These are phyloP conservation scores for Colletotrichum tamarilloi DNA, from an alignment of 2,329 filamentous ascomycete species.

Conservation along the genomic window DNA sequence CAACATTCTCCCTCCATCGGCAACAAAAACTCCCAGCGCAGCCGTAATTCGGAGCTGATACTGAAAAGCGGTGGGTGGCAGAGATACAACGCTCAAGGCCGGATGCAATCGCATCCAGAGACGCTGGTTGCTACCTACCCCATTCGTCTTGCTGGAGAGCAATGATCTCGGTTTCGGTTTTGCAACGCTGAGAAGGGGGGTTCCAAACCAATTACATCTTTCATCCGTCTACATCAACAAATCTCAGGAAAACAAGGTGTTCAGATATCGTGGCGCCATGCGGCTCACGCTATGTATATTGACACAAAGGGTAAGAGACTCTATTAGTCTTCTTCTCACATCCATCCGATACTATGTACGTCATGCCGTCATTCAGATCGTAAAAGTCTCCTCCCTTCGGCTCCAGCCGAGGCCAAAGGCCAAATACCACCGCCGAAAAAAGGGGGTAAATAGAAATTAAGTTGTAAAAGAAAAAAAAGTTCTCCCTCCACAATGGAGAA, in stretches of 20 bases:
- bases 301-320: not conserved
- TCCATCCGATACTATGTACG: not conserved
- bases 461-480: not conserved
- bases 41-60: too few species aligned
- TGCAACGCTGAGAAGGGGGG: not conserved
- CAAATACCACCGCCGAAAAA: not conserved
- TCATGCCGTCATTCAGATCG: constrained; percentile 17
- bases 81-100: not conserved
- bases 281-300: constrained; percentile 10
- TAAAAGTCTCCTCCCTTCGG: not conserved
- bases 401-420: not conserved
- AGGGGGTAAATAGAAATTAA: not conserved
- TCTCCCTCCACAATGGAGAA: not conserved
- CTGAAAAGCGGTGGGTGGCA: not conserved
- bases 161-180: not conserved
- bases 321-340: not conserved
- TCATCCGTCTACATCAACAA: not conserved
- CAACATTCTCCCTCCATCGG: not conserved
- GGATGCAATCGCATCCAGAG: not conserved
- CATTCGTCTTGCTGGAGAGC: not conserved
- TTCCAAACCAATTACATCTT: not conserved
- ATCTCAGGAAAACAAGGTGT: not conserved
- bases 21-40: not conserved
- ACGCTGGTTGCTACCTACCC: not conserved
- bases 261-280: not conserved